These are phyloP conservation scores for Cryptococcus sp. DNA, from an alignment of 1,284 basidiomycete genomes.

Conservation along the genomic window DNA sequence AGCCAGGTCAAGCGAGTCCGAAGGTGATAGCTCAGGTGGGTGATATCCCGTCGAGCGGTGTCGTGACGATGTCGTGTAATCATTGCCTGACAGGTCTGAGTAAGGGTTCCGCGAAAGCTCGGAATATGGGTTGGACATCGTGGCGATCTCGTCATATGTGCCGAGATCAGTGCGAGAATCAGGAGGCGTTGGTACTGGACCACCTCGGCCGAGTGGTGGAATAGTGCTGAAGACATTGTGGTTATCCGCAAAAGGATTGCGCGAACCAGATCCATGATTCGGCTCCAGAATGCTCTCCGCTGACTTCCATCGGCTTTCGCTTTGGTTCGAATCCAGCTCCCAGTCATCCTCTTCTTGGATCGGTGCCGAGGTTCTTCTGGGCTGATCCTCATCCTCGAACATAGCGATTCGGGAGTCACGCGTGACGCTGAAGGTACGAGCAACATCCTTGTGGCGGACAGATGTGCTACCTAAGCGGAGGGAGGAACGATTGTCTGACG, in stretches of 20 bases:
- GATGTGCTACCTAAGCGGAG: not conserved
- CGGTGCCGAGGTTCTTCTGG: slow-evolving; percentile 13
- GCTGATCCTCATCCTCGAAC: slow-evolving; percentile 43
- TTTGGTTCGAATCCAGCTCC: slow-evolving; percentile 11
- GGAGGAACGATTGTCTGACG: slow-evolving; percentile 16
- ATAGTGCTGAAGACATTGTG: slow-evolving; percentile 8
- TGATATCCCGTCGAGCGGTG: slow-evolving; percentile 16
- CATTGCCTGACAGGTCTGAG: slow-evolving; percentile 1
- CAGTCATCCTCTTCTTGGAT: slow-evolving; percentile 21
- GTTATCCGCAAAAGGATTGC: slow-evolving; percentile 1
- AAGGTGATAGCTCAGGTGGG: slow-evolving; percentile 18
- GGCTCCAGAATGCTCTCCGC: slow-evolving; percentile 23
- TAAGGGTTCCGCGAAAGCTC: not conserved
- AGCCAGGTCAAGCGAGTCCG: slow-evolving; percentile 29
- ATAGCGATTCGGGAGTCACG: slow-evolving; percentile 33
- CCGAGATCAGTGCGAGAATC: slow-evolving; percentile 23
- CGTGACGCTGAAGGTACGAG: slow-evolving; percentile 10
- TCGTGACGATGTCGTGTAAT: not conserved
- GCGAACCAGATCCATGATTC: slow-evolving; percentile 13
- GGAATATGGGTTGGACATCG: slow-evolving; percentile 11
- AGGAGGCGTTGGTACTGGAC: slow-evolving; percentile 45
- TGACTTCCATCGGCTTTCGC: slow-evolving; percentile 24
- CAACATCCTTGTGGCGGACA: slow-evolving; percentile 1
- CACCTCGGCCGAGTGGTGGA: slow-evolving; percentile 28
- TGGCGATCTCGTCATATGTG: slow-evolving; percentile 26